Evolutionary conservation across 345 rosid genomes (phyloP).

Genomic region (Iberis pinnata): DNA sequence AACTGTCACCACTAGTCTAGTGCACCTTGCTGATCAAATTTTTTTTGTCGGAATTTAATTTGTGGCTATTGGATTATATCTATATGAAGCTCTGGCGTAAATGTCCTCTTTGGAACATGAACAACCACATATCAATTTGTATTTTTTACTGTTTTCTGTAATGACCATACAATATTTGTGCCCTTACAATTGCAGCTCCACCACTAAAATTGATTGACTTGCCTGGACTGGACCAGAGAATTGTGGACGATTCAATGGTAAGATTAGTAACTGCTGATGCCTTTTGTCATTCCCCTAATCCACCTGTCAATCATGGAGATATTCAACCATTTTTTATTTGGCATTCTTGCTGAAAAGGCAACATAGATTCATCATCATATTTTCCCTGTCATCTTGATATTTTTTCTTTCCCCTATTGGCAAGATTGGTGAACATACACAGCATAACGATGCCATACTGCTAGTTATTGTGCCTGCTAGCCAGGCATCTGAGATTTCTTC

Average conservation of each 20-base stretch:
- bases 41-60: not conserved
- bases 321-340: not conserved
- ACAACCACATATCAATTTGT: not conserved
- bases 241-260: constrained; percentile 86
- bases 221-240: constrained; percentile 92
- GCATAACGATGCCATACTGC: constrained; percentile 86
- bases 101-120: constrained; percentile 6
- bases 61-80: constrained; percentile 3
- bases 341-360: constrained; percentile 10
- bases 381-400: constrained; percentile 10
- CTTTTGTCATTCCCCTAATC: constrained; percentile 10
- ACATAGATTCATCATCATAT: constrained; percentile 4
- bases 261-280: constrained; percentile 25
- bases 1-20: not conserved
- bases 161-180: constrained; percentile 14
- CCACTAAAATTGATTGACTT: constrained; percentile 82
- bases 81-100: constrained; percentile 1
- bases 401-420: constrained; percentile 14
- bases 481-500: constrained; percentile 91
- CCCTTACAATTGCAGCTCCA: constrained; percentile 57
- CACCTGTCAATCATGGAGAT: not conserved
- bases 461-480: constrained; percentile 79
- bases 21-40: not conserved
- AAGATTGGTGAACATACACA: constrained; percentile 69
- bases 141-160: not conserved